Evolutionary conservation across 1,284 basidiomycete genomes (phyloP).

Genomic region (Ustilago curta): DNA sequence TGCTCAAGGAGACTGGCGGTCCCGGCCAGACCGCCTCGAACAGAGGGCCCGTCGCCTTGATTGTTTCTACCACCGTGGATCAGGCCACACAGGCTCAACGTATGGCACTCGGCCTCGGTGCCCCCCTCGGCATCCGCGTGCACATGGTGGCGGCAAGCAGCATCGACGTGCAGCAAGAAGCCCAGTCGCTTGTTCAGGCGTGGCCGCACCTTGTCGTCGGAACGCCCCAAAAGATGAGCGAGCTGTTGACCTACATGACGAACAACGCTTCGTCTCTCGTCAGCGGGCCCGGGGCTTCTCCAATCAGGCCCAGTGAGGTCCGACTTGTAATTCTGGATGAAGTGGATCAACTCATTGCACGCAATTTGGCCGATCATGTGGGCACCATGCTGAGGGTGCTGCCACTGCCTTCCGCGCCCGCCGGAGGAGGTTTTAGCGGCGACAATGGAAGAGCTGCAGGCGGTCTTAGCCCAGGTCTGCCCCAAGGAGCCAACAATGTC

Average conservation of each 20-base stretch:
- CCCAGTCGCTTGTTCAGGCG: conserved; percentile 46
- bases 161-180: conserved; percentile 55
- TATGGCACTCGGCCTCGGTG: conserved; percentile 93
- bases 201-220: conserved; percentile 91
- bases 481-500: conserved; percentile 21
- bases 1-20: conserved; percentile 46
- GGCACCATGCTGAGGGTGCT: conserved; percentile 89
- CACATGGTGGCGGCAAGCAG: conserved; percentile 58
- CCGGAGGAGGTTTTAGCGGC: neutral
- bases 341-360: conserved; percentile 95
- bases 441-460: conserved; percentile 12
- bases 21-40: conserved; percentile 34
- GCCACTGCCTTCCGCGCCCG: conserved; percentile 75
- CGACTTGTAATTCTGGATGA: conserved; percentile 94
- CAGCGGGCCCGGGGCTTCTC: conserved; percentile 18
- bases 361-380: conserved; percentile 94
- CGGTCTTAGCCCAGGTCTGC: conserved; percentile 34
- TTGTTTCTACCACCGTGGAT: conserved; percentile 97
- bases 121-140: conserved; percentile 72
- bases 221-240: conserved; percentile 93
- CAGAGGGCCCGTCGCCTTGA: conserved; percentile 73
- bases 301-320: conserved; percentile 78
- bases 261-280: conserved; percentile 64
- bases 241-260: conserved; percentile 85
- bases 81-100: conserved; percentile 98